phyloP scores from a whole-genome alignment of 306 rosid species.

The Astragalus glycyphyllos region DNA sequence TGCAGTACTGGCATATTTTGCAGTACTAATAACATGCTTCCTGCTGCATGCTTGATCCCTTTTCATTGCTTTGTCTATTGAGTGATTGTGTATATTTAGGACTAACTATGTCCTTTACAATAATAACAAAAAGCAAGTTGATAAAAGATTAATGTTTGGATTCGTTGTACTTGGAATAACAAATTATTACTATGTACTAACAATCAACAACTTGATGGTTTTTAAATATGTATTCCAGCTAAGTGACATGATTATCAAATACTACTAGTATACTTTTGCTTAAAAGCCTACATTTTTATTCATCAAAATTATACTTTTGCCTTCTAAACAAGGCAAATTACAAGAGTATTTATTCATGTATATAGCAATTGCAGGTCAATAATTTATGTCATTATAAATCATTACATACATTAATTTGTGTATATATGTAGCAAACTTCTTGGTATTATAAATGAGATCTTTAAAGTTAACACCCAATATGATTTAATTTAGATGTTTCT shows the following conservation, averaged over 20 bases:
- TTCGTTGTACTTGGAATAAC: constrained; percentile 41
- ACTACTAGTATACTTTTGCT: constrained; percentile 8
- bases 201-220: constrained; percentile 29
- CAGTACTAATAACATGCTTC: neutral
- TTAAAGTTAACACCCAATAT: neutral
- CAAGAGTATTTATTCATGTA: neutral
- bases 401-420: no score
- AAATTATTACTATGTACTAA: neutral
- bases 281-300: neutral
- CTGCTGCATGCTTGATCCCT: constrained; percentile 17
- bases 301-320: constrained; percentile 10
- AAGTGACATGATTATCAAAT: constrained; percentile 30
- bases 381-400: no score
- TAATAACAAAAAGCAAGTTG: constrained; percentile 39
- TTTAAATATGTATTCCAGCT: constrained; percentile 18
- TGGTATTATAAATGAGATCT: neutral
- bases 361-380: neutral
- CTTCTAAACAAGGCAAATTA: constrained; percentile 28
- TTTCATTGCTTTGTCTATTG: constrained; percentile 19
- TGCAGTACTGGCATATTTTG: neutral
- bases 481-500: no score
- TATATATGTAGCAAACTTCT: neutral
- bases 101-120: constrained; percentile 40
- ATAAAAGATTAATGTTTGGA: constrained; percentile 23
- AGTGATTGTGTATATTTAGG: constrained; percentile 37